Conservation (phyloP, 2,329 filamentous ascomycete genomes). For the Ceratocystis eucalypticola region DNA sequence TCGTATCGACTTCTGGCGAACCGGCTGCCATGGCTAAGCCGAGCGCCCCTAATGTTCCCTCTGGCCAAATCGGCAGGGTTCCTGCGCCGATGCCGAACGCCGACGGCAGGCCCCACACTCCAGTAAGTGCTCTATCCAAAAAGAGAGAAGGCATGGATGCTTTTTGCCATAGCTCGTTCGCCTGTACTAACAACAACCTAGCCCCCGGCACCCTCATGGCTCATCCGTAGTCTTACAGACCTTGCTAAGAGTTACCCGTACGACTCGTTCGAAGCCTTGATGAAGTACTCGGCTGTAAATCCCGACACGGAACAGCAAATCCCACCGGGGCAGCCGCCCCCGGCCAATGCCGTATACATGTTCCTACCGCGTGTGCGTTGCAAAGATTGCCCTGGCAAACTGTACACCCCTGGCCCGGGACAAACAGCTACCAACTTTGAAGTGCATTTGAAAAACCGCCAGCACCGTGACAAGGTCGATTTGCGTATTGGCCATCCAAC, state of each 20-base stretch:
- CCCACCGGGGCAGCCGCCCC: constrained; percentile 39
- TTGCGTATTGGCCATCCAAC: constrained; percentile 24
- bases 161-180: neutral
- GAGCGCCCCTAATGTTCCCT: constrained; percentile 27
- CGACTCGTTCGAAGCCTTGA: constrained; percentile 75
- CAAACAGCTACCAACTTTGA: constrained; percentile 83
- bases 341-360: constrained; percentile 57
- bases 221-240: constrained; percentile 56
- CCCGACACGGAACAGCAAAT: constrained; percentile 53
- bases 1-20: constrained; percentile 8
- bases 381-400: constrained; percentile 80
- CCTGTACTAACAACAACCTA: constrained; percentile 27
- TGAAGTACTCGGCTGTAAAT: constrained; percentile 80
- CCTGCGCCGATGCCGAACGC: constrained; percentile 50
- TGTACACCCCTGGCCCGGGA: constrained; percentile 82
- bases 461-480: constrained; percentile 58
- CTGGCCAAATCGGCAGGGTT: constrained; percentile 50
- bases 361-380: constrained; percentile 85
- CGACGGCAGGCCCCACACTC: constrained; percentile 41
- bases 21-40: neutral
- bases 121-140: constrained; percentile 39
- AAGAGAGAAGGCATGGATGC: neutral
- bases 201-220: constrained; percentile 81
- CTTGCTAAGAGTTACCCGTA: constrained; percentile 60
- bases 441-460: constrained; percentile 74